Conservation (phyloP, 2,329 filamentous ascomycete species). For the Sphaerostilbella broomeana region DNA sequence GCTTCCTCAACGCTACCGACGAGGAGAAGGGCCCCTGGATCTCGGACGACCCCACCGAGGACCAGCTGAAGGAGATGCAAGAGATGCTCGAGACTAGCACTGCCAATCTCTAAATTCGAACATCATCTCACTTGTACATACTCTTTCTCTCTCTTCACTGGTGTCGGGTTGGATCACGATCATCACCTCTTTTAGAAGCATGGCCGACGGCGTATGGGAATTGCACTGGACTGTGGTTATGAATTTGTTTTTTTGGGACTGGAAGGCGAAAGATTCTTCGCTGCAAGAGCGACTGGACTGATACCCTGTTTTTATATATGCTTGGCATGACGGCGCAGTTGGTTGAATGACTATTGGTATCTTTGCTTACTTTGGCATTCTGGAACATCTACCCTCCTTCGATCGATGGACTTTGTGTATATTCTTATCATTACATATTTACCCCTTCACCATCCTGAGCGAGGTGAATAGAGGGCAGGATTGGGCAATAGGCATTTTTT, state of each 20-base stretch:
- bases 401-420: too few relatives aligned
- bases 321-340: constrained; percentile 9
- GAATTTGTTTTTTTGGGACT: constrained; percentile 11
- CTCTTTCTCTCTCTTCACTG: not conserved
- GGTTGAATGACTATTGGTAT: constrained; percentile 3
- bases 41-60: constrained; percentile 60
- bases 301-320: constrained; percentile 19
- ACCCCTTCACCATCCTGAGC: too few relatives aligned
- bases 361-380: too few relatives aligned
- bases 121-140: not conserved
- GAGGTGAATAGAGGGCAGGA: too few relatives aligned
- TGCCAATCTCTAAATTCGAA: constrained; percentile 16
- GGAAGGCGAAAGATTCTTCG: constrained; percentile 8
- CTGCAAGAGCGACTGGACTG: constrained; percentile 13
- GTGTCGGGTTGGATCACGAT: not conserved
- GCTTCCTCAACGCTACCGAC: constrained; percentile 69
- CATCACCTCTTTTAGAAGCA: constrained; percentile 16
- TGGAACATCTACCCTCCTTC: too few relatives aligned
- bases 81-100: constrained; percentile 34
- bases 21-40: constrained; percentile 86
- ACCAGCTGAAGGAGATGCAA: constrained; percentile 55
- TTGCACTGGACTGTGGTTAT: constrained; percentile 19
- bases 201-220: constrained; percentile 24
- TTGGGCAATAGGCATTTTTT: too few relatives aligned
- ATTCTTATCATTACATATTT: too few relatives aligned